phyloP scores from a whole-genome alignment of 2,329 filamentous ascomycete species.

The Claviceps sp. region DNA sequence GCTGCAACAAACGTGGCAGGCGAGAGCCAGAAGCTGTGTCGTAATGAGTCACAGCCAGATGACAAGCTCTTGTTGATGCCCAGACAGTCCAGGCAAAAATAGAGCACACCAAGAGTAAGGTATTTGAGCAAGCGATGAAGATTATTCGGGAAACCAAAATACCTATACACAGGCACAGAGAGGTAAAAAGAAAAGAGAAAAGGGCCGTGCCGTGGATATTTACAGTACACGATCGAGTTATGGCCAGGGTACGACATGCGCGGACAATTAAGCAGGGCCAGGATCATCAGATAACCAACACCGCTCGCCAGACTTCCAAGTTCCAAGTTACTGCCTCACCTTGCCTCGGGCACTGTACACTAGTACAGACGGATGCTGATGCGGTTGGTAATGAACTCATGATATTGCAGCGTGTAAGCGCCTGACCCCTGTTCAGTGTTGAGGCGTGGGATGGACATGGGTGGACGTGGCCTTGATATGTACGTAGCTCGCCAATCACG shows the following conservation, averaged over 20 bases:
- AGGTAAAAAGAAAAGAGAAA: neutral
- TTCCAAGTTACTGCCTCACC: neutral
- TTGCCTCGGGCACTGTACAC: neutral
- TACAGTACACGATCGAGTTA: neutral
- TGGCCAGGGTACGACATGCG: neutral
- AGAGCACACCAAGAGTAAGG: neutral
- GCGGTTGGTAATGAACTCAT: conserved; percentile 1
- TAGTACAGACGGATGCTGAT: neutral
- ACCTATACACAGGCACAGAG: neutral
- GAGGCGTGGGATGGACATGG: neutral
- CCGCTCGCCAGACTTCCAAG: neutral
- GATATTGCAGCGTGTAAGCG: conserved; percentile 13
- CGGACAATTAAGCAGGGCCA: neutral
- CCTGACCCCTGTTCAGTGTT: conserved; percentile 8
- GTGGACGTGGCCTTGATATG: neutral
- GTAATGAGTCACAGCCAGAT: neutral
- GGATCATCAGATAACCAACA: neutral
- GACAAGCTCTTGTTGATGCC: neutral
- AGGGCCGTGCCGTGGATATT: neutral
- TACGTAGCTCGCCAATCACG: conserved; percentile 18
- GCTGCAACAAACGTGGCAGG: neutral
- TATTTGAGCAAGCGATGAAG: neutral
- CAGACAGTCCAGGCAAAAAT: neutral
- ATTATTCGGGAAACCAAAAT: neutral
- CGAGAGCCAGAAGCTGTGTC: neutral